These are phyloP conservation scores for Tylopilus sp. DNA, from an alignment of 768 basidiomycete genomes.

Conservation along the genomic window DNA sequence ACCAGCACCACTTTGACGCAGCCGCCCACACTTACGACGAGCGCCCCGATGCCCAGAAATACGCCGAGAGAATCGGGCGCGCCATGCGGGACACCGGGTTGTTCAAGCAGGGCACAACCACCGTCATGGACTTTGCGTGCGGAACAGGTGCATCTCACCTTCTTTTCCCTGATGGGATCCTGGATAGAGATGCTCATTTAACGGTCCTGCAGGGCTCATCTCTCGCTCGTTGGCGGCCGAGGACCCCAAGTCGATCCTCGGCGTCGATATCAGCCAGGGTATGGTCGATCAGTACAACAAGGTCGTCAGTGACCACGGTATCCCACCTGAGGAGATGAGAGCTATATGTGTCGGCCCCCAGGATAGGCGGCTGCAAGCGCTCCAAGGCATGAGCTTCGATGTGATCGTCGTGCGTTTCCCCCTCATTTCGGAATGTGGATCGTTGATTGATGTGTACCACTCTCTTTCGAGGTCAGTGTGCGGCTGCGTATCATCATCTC, in stretches of 20 bases:
- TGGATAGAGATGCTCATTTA: background rate
- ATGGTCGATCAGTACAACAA: constrained; percentile 68
- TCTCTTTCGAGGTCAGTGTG: constrained; percentile 42
- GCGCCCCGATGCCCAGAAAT: constrained; percentile 14
- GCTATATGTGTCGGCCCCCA: constrained; percentile 47
- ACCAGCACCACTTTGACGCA: constrained; percentile 26
- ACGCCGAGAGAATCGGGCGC: constrained; percentile 21
- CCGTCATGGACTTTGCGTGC: constrained; percentile 72
- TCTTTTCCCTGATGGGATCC: too few species aligned
- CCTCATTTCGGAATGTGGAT: background rate
- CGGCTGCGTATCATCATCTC: constrained; percentile 63
- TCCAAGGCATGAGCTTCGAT: constrained; percentile 59
- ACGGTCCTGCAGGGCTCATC: constrained; percentile 48
- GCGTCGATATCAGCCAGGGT: constrained; percentile 71
- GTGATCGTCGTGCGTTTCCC: constrained; percentile 56
- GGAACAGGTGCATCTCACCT: constrained; percentile 48
- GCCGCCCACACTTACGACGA: constrained; percentile 25
- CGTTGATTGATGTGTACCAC: background rate
- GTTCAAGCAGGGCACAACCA: constrained; percentile 55
- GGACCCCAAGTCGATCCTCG: constrained; percentile 59
- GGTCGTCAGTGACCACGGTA: constrained; percentile 56
- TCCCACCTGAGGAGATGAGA: constrained; percentile 61
- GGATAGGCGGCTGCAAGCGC: constrained; percentile 48
- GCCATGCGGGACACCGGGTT: constrained; percentile 36
- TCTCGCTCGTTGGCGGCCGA: constrained; percentile 59